Percentiles rank a stretch among this genome's conserved stretches.
phyloP scores from a whole-genome alignment of 23 red algal species.

The Gracilaria domingensis region DNA sequence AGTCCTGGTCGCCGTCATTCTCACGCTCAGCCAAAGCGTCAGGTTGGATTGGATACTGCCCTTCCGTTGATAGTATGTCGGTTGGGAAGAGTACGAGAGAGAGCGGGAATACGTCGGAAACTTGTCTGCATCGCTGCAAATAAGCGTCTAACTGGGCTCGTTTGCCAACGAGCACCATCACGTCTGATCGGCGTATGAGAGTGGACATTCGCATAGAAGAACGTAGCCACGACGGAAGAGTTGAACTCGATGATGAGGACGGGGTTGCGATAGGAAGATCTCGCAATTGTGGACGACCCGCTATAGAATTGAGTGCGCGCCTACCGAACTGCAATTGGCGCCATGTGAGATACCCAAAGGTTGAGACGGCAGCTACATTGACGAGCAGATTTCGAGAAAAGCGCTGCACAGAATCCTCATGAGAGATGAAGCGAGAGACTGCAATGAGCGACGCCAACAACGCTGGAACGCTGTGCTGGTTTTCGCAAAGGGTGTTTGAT shows the following conservation, averaged over 20 bases:
- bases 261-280: constrained; percentile 39
- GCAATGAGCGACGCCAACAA: constrained; percentile 47
- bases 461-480: constrained; percentile 65
- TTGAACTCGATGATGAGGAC: neutral
- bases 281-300: constrained; percentile 49
- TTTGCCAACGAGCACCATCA: constrained; percentile 36
- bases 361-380: constrained; percentile 3
- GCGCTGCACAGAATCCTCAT: constrained; percentile 8
- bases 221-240: constrained; percentile 3
- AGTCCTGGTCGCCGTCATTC: constrained; percentile 26
- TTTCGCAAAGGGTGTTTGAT: constrained; percentile 64
- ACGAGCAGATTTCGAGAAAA: constrained; percentile 44
- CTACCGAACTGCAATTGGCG: constrained; percentile 66
- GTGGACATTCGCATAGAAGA: neutral
- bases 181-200: constrained; percentile 19
- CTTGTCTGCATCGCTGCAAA: neutral
- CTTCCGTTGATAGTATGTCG: constrained; percentile 2
- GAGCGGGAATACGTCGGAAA: neutral
- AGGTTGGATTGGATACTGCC: constrained; percentile 4
- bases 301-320: constrained; percentile 56
- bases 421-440: constrained; percentile 17
- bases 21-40: constrained; percentile 45
- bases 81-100: constrained; percentile 14
- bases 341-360: constrained; percentile 66
- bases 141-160: constrained; percentile 17